Evolutionary conservation across 2,329 filamentous ascomycete genomes (phyloP).

Genomic region (Chaetoscypha palmicola): DNA sequence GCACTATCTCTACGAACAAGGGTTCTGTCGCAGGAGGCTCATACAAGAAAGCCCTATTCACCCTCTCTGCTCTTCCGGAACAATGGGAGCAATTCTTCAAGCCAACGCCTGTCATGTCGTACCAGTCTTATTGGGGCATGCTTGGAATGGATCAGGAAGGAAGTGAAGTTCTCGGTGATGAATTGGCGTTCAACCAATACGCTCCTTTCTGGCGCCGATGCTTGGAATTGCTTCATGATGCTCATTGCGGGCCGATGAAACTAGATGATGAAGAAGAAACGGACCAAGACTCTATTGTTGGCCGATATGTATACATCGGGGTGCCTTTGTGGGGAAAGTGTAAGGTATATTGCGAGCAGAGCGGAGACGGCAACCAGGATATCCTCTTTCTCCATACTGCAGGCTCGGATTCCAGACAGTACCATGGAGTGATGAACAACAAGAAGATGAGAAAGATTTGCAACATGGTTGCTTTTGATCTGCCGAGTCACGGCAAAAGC

Average conservation of each 20-base stretch:
- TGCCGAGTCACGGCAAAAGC: constrained; percentile 42
- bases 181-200: constrained; percentile 33
- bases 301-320: constrained; percentile 40
- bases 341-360: constrained; percentile 43
- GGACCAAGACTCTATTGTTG: constrained; percentile 39
- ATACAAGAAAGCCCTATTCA: constrained; percentile 9
- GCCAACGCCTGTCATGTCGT: constrained; percentile 10
- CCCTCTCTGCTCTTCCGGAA: constrained; percentile 10
- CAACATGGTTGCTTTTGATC: constrained; percentile 43
- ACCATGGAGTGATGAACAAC: constrained; percentile 46
- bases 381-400: constrained; percentile 41
- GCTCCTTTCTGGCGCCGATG: constrained; percentile 41
- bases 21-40: constrained; percentile 1
- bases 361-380: constrained; percentile 39
- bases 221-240: constrained; percentile 42
- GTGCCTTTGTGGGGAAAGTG: constrained; percentile 40
- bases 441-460: constrained; percentile 39
- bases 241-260: constrained; percentile 38
- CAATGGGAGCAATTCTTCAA: constrained; percentile 17
- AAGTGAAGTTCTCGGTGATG: constrained; percentile 39
- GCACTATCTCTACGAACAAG: constrained; percentile 5
- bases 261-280: constrained; percentile 34
- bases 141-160: constrained; percentile 42
- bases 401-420: constrained; percentile 41
- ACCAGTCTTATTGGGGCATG: constrained; percentile 20